Evolutionary conservation across 2,329 filamentous ascomycete genomes (phyloP), one percentile per base, ranked within the genome.

Genomic region (Aureobasidium sp.): DNA sequence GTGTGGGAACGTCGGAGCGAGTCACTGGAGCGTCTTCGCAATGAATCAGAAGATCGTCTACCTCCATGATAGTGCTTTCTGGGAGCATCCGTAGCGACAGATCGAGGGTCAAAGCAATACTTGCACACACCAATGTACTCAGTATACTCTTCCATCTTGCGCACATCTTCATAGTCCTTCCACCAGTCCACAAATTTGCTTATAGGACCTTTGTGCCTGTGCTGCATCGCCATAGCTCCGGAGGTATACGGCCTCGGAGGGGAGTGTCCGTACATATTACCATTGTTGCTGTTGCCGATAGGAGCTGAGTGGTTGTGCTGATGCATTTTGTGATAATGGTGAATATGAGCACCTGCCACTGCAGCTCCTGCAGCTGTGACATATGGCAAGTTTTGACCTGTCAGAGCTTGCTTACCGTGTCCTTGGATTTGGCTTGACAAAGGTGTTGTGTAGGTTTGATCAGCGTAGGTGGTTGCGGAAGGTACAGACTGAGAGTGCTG

Each of bases 71-170:
- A 74, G 67, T 87, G 84, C 64, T 80, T 81, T 57, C 84, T 77
- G 6, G 84, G 84, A 0, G 83, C 84, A 68, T 85, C 78, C 62
- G 73, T 69, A 3, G 80, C 77, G 3, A 76, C 79, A 17, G 79
- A 81, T 9, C 79, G 76, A 7, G 84, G 83, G 62, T 85, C 83
- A 66, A 87, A 87, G 69, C 84, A 87, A 65, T 84, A 75, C 64
- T 79, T 83, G 73, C 84, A 87, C 2, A 86, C 80, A 23, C 84
- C 84, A 65, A 85, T 86, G 62, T 81, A 80, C 70, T 87, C 83
- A 1, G 84, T 86, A 66, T 87, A 87, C 67, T 86, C 83, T 69
- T 87, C 84, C 74, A 84, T 86, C 68, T 81, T 80, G 19, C 78
- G 79, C 0, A 86, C 82, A n/a, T 83, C 84, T 63, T 86, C 83